Evolutionary conservation across 1,284 basidiomycete species (phyloP).

Genomic region (Neotropicomus parvogracilis): DNA sequence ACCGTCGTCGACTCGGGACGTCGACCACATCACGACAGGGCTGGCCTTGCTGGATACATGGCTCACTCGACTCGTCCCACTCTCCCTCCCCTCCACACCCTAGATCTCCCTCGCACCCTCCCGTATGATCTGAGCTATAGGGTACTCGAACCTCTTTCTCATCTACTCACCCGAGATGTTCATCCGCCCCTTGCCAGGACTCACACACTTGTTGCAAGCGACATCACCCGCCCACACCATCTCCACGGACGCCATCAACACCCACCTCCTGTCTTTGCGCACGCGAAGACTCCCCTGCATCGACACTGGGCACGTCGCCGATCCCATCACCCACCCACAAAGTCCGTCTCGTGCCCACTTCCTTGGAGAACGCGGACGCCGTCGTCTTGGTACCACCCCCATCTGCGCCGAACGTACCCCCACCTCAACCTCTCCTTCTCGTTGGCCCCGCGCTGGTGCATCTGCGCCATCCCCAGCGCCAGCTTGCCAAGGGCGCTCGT

Average conservation of each 20-base stretch:
- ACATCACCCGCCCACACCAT: background rate
- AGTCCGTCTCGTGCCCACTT: conserved; percentile 47
- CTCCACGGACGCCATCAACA: conserved; percentile 17
- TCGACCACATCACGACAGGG: conserved; percentile 28
- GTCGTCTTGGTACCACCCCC: conserved; percentile 45
- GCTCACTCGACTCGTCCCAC: conserved; percentile 41
- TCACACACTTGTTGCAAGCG: background rate
- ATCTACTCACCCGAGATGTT: background rate
- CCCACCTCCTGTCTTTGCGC: conserved; percentile 19
- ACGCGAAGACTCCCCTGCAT: conserved; percentile 16
- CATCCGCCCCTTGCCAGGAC: conserved; percentile 2
- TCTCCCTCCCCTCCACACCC: conserved; percentile 54
- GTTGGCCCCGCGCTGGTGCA: conserved; percentile 43
- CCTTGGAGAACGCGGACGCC: conserved; percentile 52
- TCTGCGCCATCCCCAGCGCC: conserved; percentile 39
- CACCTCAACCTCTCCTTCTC: conserved; percentile 38
- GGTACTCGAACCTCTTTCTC: conserved; percentile 18
- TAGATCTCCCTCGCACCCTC: conserved; percentile 41
- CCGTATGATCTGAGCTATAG: conserved; percentile 30
- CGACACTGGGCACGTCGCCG: background rate
- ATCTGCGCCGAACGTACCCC: conserved; percentile 2
- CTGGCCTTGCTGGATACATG: conserved; percentile 38
- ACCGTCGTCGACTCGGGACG: background rate
- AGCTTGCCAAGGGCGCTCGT: conserved; percentile 43
- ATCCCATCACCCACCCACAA: conserved; percentile 15